Conservation (phyloP, 1,284 basidiomycete species). For the Puccinia horiana region DNA sequence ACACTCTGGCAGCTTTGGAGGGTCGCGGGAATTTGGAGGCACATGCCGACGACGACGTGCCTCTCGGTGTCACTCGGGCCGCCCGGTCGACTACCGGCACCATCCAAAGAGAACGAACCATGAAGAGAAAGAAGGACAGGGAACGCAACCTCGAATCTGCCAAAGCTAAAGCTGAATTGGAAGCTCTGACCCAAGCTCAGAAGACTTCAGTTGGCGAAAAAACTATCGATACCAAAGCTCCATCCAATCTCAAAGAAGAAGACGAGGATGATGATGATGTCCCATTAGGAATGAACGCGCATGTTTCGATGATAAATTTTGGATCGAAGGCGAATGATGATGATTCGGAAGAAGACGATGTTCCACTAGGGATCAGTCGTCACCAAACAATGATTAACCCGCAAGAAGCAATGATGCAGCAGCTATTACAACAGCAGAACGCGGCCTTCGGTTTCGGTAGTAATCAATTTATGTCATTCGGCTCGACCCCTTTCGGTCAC, state of each 20-base stretch:
- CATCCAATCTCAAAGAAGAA: neutral
- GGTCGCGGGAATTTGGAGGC: conserved; percentile 31
- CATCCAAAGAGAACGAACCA: conserved; percentile 19
- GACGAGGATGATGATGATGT: conserved; percentile 39
- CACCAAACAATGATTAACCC: neutral
- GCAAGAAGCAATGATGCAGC: conserved; percentile 14
- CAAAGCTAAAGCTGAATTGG: conserved; percentile 21
- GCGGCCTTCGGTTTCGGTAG: neutral
- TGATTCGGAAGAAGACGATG: conserved; percentile 15
- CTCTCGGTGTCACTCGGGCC: conserved; percentile 43
- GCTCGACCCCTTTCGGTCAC: neutral
- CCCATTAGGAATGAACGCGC: conserved; percentile 33
- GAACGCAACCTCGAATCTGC: neutral
- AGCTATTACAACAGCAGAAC: conserved; percentile 4
- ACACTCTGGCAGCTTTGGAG: conserved; percentile 45
- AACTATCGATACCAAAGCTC: neutral
- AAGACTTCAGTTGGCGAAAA: neutral
- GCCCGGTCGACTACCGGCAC: conserved; percentile 17
- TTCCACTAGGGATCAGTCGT: conserved; percentile 21
- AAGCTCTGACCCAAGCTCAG: neutral
- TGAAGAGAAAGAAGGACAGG: conserved; percentile 17
- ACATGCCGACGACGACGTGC: conserved; percentile 46
- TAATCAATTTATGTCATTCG: neutral
- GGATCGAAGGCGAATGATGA: neutral
- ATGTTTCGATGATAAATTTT: conserved; percentile 1